Conservation (phyloP, 139 green algal genomes). For the Marvania coccoides region DNA sequence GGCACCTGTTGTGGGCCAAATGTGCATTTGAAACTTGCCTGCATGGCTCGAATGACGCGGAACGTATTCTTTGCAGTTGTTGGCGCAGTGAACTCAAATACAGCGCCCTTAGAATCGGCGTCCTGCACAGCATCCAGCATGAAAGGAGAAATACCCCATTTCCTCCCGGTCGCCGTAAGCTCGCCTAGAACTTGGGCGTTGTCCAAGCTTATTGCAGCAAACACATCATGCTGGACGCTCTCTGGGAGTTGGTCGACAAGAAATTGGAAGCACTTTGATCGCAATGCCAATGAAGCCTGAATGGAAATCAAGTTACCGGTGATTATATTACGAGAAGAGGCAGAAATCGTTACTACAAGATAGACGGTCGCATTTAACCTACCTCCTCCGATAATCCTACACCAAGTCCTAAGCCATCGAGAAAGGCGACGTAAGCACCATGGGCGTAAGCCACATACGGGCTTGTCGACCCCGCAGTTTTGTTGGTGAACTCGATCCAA, state of each 20-base stretch:
- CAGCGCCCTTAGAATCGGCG: neutral
- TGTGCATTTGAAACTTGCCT: constrained; percentile 32
- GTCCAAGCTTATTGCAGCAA: neutral
- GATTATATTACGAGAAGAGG: neutral
- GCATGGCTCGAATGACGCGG: constrained; percentile 84
- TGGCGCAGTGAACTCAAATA: constrained; percentile 79
- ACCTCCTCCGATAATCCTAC: constrained; percentile 47
- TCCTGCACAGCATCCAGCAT: constrained; percentile 31
- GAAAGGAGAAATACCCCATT: constrained; percentile 77
- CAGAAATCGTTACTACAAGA: too few species aligned
- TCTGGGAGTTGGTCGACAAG: constrained; percentile 48
- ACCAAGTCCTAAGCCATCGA: constrained; percentile 91
- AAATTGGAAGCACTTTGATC: constrained; percentile 38
- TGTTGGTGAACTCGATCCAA: constrained; percentile 80
- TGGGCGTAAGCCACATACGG: constrained; percentile 68
- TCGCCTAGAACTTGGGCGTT: neutral
- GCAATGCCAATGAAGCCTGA: constrained; percentile 27
- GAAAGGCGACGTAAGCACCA: constrained; percentile 80
- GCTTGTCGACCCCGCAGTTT: constrained; percentile 37
- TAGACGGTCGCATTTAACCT: too few species aligned
- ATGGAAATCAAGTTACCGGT: neutral
- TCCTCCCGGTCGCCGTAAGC: neutral
- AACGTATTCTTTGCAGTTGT: constrained; percentile 84
- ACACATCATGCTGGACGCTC: constrained; percentile 13
- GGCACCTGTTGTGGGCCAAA: constrained; percentile 37